Evolutionary conservation across 768 basidiomycete species (phyloP).

Genomic region (Collybia mongolica): DNA sequence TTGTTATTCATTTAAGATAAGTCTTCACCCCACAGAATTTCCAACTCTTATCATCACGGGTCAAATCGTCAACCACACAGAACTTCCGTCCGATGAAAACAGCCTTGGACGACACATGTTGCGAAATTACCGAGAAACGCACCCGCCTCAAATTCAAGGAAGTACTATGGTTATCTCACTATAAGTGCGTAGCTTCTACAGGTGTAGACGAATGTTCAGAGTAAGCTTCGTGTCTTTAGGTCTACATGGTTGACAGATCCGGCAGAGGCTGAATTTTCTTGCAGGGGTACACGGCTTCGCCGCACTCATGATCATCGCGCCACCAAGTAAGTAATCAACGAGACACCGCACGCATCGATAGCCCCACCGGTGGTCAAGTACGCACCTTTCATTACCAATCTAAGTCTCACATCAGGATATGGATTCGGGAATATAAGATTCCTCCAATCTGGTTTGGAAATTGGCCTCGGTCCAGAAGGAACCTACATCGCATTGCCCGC

Average conservation of each 20-base stretch:
- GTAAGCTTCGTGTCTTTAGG: slow-evolving; percentile 25
- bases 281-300: slow-evolving; percentile 37
- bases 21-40: slow-evolving; percentile 30
- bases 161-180: slow-evolving; percentile 25
- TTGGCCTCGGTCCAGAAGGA: slow-evolving; percentile 38
- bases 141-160: slow-evolving; percentile 23
- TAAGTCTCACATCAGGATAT: slow-evolving; percentile 7
- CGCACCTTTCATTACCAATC: slow-evolving; percentile 25
- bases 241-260: slow-evolving; percentile 45
- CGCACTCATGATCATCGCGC: not conserved
- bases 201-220: no score
- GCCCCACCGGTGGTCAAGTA: slow-evolving; percentile 41
- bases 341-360: slow-evolving; percentile 52
- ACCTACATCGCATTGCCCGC: slow-evolving; percentile 30
- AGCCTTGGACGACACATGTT: slow-evolving; percentile 17
- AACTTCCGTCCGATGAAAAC: slow-evolving; percentile 29
- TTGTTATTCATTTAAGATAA: slow-evolving; percentile 17
- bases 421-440: slow-evolving; percentile 23
- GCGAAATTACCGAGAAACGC: slow-evolving; percentile 17
- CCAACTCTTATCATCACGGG: slow-evolving; percentile 26
- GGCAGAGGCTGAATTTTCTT: slow-evolving; percentile 39
- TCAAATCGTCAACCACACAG: slow-evolving; percentile 16
- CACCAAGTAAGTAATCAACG: not conserved
- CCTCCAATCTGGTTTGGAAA: slow-evolving; percentile 44
- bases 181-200: slow-evolving; percentile 19